Conservation (phyloP, 2,329 filamentous ascomycete species). For the Davidsoniella neocaledoniae region DNA sequence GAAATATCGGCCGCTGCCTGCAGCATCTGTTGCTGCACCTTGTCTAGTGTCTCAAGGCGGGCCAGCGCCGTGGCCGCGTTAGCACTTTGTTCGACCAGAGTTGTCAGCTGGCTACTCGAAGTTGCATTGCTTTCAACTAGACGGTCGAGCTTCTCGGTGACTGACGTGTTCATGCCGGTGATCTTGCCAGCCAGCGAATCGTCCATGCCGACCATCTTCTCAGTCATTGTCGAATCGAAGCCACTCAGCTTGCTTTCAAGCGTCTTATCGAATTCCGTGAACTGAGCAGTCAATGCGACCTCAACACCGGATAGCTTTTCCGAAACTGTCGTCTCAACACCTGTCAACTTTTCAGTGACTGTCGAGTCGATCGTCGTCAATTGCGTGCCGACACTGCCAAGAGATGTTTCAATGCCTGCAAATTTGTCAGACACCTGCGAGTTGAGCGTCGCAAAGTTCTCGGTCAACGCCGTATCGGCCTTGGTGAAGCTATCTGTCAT, state of each 20-base stretch:
- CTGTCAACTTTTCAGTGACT: constrained; percentile 5
- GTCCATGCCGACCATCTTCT: constrained; percentile 12
- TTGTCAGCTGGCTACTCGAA: constrained; percentile 15
- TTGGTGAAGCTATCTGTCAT: constrained; percentile 9
- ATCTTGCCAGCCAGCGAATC: constrained; percentile 8
- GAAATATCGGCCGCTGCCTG: constrained; percentile 71
- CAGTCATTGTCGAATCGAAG: constrained; percentile 5
- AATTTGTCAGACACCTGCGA: constrained; percentile 8
- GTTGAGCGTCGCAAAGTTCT: constrained; percentile 13
- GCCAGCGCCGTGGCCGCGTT: constrained; percentile 51
- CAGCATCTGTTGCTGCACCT: constrained; percentile 59
- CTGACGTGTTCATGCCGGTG: not conserved
- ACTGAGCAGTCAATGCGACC: constrained; percentile 7
- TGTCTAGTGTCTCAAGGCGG: constrained; percentile 65
- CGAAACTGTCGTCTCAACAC: constrained; percentile 1
- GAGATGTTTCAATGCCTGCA: constrained; percentile 5
- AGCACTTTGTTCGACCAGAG: constrained; percentile 38
- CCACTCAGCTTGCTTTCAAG: constrained; percentile 7
- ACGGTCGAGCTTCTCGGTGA: constrained; percentile 33
- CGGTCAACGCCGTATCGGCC: constrained; percentile 9
- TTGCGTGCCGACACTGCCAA: constrained; percentile 5
- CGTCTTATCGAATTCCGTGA: constrained; percentile 8
- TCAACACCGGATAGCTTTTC: constrained; percentile 6
- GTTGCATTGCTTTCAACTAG: constrained; percentile 20
- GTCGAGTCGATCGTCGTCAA: not conserved